Evolutionary conservation across 257 asterid species (phyloP), one percentile per base, ranked within the genome.

Genomic region (Solanum sparsipilum): DNA sequence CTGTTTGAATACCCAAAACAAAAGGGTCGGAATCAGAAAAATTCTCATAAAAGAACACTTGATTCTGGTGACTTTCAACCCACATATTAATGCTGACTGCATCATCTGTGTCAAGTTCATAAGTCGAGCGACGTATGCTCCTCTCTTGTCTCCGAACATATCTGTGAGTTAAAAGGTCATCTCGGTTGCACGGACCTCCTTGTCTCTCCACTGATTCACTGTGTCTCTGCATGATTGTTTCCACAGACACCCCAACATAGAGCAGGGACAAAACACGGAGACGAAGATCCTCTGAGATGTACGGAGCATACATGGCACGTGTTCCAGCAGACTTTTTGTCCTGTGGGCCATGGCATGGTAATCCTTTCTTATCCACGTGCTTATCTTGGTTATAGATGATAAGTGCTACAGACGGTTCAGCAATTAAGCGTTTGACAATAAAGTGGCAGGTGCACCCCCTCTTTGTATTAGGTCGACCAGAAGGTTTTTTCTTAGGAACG

Each of bases 231-330:
- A 97, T 97, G 85, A 97, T 96, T 89, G 98, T 93, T 91, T 97
- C 99, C 32, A 97, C 99, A 73, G 99, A 95, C 84, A 97, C 99
- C 81, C 99, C 99, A 89, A 94, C 98, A 91, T 97, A 91, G 34
- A 97, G 93, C 58, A 97, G 95, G 78, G 98, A 97, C 82, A 93
- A 85, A 34, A 97, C 98, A 87, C 98, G 98, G 84, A 97, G 98
- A 34, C 98, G 96, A 11, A 96, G 99, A 84, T 97, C 99, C 87
- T 97, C 99, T 8, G 99, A 97, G 73, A 97, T 97, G 90, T 95
- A 97, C 3, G 99, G 99, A 89, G 99, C 99, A 89, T 95, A 97
- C 99, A 97, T 97, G 36, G 99, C 99, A 21, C 96, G 95, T 31
- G 99, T 97, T 86, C 99, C 99, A 6, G 92, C 98, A 90, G 99